phyloP scores from a whole-genome alignment of 768 basidiomycete genomes.

The Phylloporus arenicola region DNA sequence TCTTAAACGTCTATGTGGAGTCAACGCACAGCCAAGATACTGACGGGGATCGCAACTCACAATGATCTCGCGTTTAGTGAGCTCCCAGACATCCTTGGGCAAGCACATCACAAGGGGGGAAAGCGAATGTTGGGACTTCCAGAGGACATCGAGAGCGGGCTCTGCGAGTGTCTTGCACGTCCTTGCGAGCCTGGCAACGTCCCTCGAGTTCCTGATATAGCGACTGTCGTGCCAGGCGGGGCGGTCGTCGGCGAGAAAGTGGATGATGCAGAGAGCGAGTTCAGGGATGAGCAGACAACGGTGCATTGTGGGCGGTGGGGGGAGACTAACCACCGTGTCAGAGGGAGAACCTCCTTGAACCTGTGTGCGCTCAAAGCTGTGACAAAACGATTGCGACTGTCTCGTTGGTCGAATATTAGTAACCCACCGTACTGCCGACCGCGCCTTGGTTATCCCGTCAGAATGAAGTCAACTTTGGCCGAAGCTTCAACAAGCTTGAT shows the following conservation, averaged over 20 bases:
- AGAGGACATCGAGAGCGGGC: slow-evolving; percentile 28
- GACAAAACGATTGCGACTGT: not conserved
- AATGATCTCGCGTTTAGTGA: slow-evolving; percentile 15
- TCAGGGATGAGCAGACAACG: slow-evolving; percentile 27
- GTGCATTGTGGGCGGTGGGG: slow-evolving; percentile 17
- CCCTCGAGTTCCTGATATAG: slow-evolving; percentile 16
- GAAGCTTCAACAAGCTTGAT: too few species aligned
- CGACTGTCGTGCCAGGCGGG: slow-evolving; percentile 11
- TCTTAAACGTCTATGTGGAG: slow-evolving; percentile 18
- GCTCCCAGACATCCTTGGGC: slow-evolving; percentile 22
- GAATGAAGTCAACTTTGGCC: too few species aligned
- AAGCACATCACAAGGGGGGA: slow-evolving; percentile 4
- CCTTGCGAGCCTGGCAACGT: slow-evolving; percentile 25
- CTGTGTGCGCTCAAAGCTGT: not conserved
- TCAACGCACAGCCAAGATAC: not conserved
- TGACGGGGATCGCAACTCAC: slow-evolving; percentile 13
- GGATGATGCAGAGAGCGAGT: slow-evolving; percentile 21
- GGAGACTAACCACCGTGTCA: not conserved
- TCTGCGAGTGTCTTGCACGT: slow-evolving; percentile 27
- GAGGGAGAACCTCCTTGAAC: not conserved
- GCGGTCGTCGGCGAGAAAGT: slow-evolving; percentile 20
- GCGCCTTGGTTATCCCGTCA: not conserved
- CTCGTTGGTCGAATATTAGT: slow-evolving; percentile 1
- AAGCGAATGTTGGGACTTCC: slow-evolving; percentile 27
- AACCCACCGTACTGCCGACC: not conserved